These are phyloP conservation scores for Oryza glaberrima DNA, from an alignment of 176 grass and related monocot species.

Conservation along the genomic window DNA sequence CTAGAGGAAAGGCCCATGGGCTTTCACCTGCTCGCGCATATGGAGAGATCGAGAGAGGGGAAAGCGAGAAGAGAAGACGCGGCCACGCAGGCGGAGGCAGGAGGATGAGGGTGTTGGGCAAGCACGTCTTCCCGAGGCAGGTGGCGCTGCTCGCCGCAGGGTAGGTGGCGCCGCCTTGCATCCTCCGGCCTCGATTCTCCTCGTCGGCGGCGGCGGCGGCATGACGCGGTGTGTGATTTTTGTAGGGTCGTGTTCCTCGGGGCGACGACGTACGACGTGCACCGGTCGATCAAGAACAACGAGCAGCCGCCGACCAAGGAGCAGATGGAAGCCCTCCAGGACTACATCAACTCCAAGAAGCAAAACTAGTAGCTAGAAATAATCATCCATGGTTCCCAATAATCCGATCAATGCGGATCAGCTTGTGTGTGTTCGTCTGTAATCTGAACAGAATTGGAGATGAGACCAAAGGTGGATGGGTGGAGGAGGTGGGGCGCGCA, in stretches of 20 bases:
- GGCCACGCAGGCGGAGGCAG: neutral
- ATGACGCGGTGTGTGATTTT: neutral
- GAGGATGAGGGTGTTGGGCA: constrained; percentile 63
- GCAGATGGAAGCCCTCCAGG: constrained; percentile 68
- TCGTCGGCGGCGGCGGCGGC: neutral
- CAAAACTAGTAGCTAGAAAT: neutral
- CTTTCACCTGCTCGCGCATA: neutral
- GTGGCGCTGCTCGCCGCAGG: constrained; percentile 27
- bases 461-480: no score
- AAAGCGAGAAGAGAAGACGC: no score
- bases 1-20: neutral
- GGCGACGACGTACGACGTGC: constrained; percentile 87
- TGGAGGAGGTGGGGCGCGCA: neutral
- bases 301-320: constrained; percentile 66
- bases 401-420: neutral
- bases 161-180: no score
- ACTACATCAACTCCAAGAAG: constrained; percentile 71
- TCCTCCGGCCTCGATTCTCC: neutral
- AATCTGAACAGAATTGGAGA: neutral
- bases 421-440: neutral
- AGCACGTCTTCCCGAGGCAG: constrained; percentile 66
- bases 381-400: neutral
- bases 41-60: no score
- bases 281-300: constrained; percentile 88
- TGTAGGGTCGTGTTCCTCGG: constrained; percentile 69